A percentile compares a stretch with the other conserved stretches of the same genome.
Conservation (phyloP, 768 basidiomycete species). For the Fistulinella prunicolor region DNA sequence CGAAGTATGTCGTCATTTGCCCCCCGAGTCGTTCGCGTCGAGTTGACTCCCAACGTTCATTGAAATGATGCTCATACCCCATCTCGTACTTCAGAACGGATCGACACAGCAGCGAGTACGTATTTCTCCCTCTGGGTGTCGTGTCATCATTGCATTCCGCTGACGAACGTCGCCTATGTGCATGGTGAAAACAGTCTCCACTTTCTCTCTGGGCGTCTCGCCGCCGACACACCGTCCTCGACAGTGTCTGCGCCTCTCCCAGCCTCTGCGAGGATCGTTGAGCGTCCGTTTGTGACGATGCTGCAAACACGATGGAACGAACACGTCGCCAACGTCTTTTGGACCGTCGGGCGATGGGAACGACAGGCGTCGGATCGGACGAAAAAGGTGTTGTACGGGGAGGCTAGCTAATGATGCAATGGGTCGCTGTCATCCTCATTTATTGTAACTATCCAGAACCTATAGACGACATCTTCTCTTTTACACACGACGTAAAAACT, state of each 20-base stretch:
- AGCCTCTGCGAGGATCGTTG: constrained; percentile 52
- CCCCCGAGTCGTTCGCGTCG: no score
- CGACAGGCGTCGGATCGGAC: constrained; percentile 47
- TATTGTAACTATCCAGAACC: no score
- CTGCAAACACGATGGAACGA: constrained; percentile 59
- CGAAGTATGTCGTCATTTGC: constrained; percentile 50
- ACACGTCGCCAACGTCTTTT: constrained; percentile 47
- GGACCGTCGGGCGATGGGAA: constrained; percentile 46
- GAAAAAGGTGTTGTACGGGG: constrained; percentile 43
- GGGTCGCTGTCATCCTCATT: no score
- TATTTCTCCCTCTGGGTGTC: constrained; percentile 1
- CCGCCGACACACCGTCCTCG: constrained; percentile 45
- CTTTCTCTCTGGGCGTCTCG: constrained; percentile 47
- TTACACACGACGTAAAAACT: no score
- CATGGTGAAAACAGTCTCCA: constrained; percentile 54
- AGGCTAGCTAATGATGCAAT: neutral
- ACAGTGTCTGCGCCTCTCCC: constrained; percentile 53
- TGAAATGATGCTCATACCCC: no score
- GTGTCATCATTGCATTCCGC: no score
- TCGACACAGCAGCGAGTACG: constrained; percentile 55
- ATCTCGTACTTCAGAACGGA: constrained; percentile 58
- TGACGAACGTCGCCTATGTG: no score
- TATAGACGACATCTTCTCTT: no score
- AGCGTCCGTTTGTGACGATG: constrained; percentile 44
- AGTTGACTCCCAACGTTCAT: no score